A percentile compares a stretch with the other conserved stretches of the same genome.
These are phyloP conservation scores for Toxoplasma gondii DNA, from an alignment of 169 alveolate genomes.

Conservation along the genomic window DNA sequence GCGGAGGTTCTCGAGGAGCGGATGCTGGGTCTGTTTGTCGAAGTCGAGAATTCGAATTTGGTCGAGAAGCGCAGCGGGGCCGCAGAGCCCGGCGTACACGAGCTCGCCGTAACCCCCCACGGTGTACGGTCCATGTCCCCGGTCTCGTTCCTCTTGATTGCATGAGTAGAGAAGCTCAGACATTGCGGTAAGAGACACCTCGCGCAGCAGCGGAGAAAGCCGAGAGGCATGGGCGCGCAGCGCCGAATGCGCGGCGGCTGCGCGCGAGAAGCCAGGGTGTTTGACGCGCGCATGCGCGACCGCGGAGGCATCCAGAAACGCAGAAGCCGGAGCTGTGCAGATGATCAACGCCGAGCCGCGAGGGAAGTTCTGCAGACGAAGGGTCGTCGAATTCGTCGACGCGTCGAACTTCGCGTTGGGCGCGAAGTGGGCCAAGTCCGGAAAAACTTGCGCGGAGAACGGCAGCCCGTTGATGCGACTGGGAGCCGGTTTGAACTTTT, in stretches of 20 bases:
- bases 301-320: slow-evolving; percentile 60
- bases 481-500: slow-evolving; percentile 54
- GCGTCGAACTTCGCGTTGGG: slow-evolving; percentile 40
- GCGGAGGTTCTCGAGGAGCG: slow-evolving; percentile 80
- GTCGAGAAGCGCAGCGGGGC: slow-evolving; percentile 72
- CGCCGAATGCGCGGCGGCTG: background rate
- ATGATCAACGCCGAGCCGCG: slow-evolving; percentile 72
- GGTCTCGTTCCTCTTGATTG: slow-evolving; percentile 84
- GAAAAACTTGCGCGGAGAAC: slow-evolving; percentile 29
- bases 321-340: slow-evolving; percentile 29
- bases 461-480: slow-evolving; percentile 70
- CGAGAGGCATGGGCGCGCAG: background rate
- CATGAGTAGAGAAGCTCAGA: slow-evolving; percentile 85
- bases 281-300: slow-evolving; percentile 42
- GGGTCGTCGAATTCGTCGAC: slow-evolving; percentile 22
- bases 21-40: slow-evolving; percentile 66
- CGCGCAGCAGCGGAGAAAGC: slow-evolving; percentile 41
- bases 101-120: slow-evolving; percentile 75
- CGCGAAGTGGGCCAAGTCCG: slow-evolving; percentile 55
- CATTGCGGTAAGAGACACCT: slow-evolving; percentile 62
- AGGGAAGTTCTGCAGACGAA: slow-evolving; percentile 72
- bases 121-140: slow-evolving; percentile 73
- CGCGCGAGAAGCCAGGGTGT: background rate
- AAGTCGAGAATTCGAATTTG: slow-evolving; percentile 21
- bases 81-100: slow-evolving; percentile 86